phyloP scores from a whole-genome alignment of 2,329 filamentous ascomycete genomes.

The Triangularia setosa region DNA sequence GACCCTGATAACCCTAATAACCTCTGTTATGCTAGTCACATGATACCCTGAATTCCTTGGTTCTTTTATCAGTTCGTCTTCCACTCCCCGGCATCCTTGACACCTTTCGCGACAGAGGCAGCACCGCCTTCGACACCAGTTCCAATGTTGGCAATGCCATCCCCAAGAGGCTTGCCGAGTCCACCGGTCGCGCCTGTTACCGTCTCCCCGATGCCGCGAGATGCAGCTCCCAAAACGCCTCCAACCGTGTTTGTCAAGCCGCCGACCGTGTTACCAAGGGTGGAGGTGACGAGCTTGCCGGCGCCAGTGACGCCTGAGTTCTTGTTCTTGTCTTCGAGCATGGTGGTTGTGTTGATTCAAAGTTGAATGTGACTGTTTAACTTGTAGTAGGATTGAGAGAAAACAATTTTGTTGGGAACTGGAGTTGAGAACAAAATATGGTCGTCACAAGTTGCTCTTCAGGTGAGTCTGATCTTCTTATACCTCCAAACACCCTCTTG shows the following conservation, averaged over 20 bases:
- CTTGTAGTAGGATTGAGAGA: not conserved
- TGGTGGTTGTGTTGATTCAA: not conserved
- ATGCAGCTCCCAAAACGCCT: constrained; percentile 43
- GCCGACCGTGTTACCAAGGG: constrained; percentile 31
- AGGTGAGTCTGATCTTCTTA: not conserved
- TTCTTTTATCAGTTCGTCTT: constrained; percentile 32
- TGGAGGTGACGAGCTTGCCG: constrained; percentile 30
- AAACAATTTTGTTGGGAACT: not conserved
- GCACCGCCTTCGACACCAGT: constrained; percentile 50
- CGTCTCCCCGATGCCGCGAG: constrained; percentile 55
- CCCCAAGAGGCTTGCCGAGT: constrained; percentile 51
- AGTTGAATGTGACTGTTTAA: not conserved
- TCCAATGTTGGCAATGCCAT: constrained; percentile 50
- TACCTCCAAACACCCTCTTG: not conserved
- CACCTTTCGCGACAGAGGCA: constrained; percentile 47
- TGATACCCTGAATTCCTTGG: not conserved
- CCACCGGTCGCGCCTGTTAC: constrained; percentile 51
- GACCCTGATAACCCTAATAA: too few species aligned
- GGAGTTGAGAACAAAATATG: not conserved
- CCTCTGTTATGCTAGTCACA: too few species aligned
- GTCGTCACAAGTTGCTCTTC: not conserved
- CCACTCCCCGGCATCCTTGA: constrained; percentile 57
- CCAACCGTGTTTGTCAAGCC: constrained; percentile 33
- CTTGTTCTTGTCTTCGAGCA: constrained; percentile 23
- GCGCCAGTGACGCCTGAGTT: constrained; percentile 25